Conservation (phyloP, 768 basidiomycete species). For the Clavulina sp. region DNA sequence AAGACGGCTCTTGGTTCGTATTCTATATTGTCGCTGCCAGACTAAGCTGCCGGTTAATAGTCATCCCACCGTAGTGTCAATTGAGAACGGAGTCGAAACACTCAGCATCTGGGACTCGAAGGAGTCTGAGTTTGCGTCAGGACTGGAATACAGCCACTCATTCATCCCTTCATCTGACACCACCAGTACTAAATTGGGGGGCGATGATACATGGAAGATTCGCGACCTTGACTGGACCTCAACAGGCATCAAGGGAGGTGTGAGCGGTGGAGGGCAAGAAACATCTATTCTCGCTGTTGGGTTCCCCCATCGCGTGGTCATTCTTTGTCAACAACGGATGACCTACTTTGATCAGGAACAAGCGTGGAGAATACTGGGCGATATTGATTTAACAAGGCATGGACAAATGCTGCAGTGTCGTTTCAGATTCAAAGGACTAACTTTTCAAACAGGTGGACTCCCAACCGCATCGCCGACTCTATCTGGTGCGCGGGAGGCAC, state of each 20-base stretch:
- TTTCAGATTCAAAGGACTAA: conserved; percentile 5
- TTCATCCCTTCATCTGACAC: conserved; percentile 31
- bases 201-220: conserved; percentile 18
- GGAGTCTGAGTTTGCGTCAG: conserved; percentile 83
- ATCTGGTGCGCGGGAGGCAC: conserved; percentile 80
- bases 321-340: conserved; percentile 88
- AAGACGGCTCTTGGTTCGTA: conserved; percentile 72
- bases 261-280: conserved; percentile 56
- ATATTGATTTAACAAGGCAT: conserved; percentile 34
- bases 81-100: conserved; percentile 44
- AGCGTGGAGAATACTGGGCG: conserved; percentile 58
- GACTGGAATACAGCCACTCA: conserved; percentile 51
- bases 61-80: conserved; percentile 34
- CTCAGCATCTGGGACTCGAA: conserved; percentile 94
- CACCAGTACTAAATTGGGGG: background rate
- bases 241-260: too few relatives aligned
- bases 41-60: background rate
- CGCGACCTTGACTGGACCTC: conserved; percentile 88
- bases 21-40: conserved; percentile 1
- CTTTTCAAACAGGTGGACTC: conserved; percentile 36
- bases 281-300: conserved; percentile 88
- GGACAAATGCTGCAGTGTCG: background rate
- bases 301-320: conserved; percentile 55
- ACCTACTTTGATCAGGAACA: conserved; percentile 74
- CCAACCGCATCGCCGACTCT: conserved; percentile 69